Conservation (phyloP, 2,329 filamentous ascomycete genomes). For the Geosmithia putterillii region DNA sequence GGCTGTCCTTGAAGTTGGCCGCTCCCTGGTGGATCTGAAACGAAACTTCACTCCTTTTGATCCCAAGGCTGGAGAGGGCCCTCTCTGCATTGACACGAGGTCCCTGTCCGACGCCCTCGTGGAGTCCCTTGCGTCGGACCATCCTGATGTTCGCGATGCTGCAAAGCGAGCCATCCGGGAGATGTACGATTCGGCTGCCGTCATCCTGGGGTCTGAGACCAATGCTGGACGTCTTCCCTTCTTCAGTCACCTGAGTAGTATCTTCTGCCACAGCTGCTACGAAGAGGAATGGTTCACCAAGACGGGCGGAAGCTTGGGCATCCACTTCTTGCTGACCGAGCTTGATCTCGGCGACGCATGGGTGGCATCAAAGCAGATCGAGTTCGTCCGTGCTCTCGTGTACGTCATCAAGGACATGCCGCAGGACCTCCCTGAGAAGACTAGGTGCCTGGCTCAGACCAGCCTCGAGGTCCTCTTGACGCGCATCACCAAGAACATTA, state of each 20-base stretch:
- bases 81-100: constrained; percentile 74
- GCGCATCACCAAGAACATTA: constrained; percentile 65
- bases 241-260: constrained; percentile 70
- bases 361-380: constrained; percentile 70
- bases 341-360: constrained; percentile 75
- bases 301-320: constrained; percentile 80
- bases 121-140: constrained; percentile 80
- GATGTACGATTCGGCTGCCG: constrained; percentile 62
- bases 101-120: constrained; percentile 82
- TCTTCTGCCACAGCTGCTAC: constrained; percentile 89
- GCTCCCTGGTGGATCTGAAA: constrained; percentile 69
- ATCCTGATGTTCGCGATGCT: constrained; percentile 65
- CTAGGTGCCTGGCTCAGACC: constrained; percentile 67
- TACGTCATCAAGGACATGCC: constrained; percentile 99
- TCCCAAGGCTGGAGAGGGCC: constrained; percentile 75
- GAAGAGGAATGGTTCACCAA: constrained; percentile 99
- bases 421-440: constrained; percentile 81
- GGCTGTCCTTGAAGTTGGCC: constrained; percentile 77
- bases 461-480: constrained; percentile 71
- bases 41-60: constrained; percentile 70
- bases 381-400: constrained; percentile 83
- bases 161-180: constrained; percentile 68
- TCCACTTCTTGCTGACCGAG: constrained; percentile 75
- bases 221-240: constrained; percentile 68
- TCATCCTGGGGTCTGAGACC: constrained; percentile 65